Evolutionary conservation across 495 filamentous ascomycete species (phyloP).

Genomic region (Penicillium canescens): DNA sequence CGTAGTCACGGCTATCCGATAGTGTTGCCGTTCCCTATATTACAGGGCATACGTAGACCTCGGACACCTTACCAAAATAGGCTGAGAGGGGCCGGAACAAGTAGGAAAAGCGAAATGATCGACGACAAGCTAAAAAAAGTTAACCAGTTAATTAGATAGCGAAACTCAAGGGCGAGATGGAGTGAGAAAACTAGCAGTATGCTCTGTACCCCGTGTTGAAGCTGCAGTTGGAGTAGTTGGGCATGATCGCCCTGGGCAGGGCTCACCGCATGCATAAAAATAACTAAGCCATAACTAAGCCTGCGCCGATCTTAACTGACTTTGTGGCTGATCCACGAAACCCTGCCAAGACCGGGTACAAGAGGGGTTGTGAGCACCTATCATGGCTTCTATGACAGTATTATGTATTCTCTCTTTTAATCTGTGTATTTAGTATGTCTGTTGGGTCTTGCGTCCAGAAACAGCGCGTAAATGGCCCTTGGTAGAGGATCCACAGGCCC

Average conservation of each 20-base stretch:
- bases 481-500: not conserved
- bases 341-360: conserved; percentile 10
- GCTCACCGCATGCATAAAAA: conserved; percentile 6
- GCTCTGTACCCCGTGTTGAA: too few relatives aligned
- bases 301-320: conserved; percentile 6
- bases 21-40: too few relatives aligned
- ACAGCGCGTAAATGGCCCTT: not conserved
- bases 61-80: conserved; percentile 1
- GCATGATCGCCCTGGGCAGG: not conserved
- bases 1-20: too few relatives aligned
- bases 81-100: not conserved
- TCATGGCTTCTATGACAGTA: not conserved
- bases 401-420: not conserved
- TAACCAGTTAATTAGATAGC: too few relatives aligned
- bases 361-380: conserved; percentile 14
- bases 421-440: not conserved
- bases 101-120: conserved; percentile 8
- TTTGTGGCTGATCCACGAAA: conserved; percentile 10
- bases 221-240: too few relatives aligned
- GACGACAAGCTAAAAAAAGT: conserved; percentile 1
- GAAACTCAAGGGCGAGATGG: too few relatives aligned
- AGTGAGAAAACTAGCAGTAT: too few relatives aligned
- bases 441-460: not conserved
- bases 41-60: not conserved
- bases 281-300: conserved; percentile 3